Conservation (phyloP, 768 basidiomycete genomes). For the Leccinellum albellum region DNA sequence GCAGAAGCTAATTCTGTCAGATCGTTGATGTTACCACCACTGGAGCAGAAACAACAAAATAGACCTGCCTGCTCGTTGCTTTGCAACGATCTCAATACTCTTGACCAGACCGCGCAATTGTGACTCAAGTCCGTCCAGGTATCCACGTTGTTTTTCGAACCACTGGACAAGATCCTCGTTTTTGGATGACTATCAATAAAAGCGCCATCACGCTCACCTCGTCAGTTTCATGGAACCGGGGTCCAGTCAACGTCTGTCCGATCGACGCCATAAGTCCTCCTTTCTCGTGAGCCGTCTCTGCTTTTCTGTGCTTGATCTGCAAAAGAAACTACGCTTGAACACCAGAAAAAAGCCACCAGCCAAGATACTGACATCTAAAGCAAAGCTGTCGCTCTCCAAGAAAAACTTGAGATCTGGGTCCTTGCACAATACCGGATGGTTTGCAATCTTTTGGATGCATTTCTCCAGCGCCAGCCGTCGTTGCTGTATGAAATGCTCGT, state of each 20-base stretch:
- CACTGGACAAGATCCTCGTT: constrained; percentile 49
- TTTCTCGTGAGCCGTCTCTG: constrained; percentile 70
- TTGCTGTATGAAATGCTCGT: constrained; percentile 86
- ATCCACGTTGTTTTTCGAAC: constrained; percentile 85
- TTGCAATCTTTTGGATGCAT: constrained; percentile 89
- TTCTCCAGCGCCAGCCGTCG: constrained; percentile 81
- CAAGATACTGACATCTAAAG: constrained; percentile 67
- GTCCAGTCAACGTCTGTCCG: constrained; percentile 73
- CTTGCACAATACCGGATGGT: constrained; percentile 85
- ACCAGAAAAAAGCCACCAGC: background rate
- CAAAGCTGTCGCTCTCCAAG: constrained; percentile 89
- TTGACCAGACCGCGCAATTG: constrained; percentile 85
- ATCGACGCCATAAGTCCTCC: constrained; percentile 83
- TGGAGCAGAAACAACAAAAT: background rate
- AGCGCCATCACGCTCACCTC: constrained; percentile 46
- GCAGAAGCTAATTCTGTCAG: constrained; percentile 60
- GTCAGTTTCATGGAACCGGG: constrained; percentile 84
- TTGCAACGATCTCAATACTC: constrained; percentile 81
- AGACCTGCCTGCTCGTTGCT: constrained; percentile 67
- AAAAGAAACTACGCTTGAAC: background rate
- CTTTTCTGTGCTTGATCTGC: constrained; percentile 85
- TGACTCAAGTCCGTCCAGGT: constrained; percentile 85
- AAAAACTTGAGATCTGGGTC: constrained; percentile 88
- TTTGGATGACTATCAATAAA: background rate
- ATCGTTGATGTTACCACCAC: background rate